Base-by-base conservation (phyloP, 106 monocot genomes). In the Triglochin maritima region DNA sequence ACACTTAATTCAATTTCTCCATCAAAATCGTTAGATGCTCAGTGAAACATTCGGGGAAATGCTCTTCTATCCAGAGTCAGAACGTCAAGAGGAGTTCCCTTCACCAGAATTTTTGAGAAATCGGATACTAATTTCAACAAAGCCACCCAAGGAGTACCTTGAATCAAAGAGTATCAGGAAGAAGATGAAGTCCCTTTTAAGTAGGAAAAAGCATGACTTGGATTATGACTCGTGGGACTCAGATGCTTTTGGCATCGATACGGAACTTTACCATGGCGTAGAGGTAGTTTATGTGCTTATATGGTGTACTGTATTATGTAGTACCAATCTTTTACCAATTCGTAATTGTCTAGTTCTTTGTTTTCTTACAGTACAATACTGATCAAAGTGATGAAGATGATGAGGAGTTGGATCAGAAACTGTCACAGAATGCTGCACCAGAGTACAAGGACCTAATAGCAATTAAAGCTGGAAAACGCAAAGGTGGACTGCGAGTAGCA, bases 141-240 rank as follows among this genome's bases (percentile, higher is more conserved):
- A 87, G 68, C 87, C 87, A 6, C 92, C 92, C 47, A 83, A 83
- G 73, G 88, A 92, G 60, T 88, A 85, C 50, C 80, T 80, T 48
- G 78, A 85, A 62, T 63, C 83, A 17, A 87, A 87, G 66, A 58
- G 9, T 9, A 14, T 14, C 29, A 60, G 5, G 14, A 17, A 17
- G 42, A 17, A 60, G 60, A 60, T 2, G 86, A 84, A 74, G 75
- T 81, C 17, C 51, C 86, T n/a, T n/a, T n/a, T n/a, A n/a, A n/a
- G n/a, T n/a, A n/a, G n/a, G n/a, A n/a, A n/a, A n/a, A n/a, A n/a
- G n/a, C n/a, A n/a, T n/a, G n/a, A n/a, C n/a, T n/a, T n/a, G n/a
- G n/a, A n/a, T n/a, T n/a, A n/a, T n/a, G n/a, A n/a, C n/a, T n/a
- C n/a, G n/a, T n/a, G n/a, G n/a, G n/a, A n/a, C n/a, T n/a, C n/a